These are phyloP conservation scores for Chloris gayana DNA, from an alignment of 176 grass and related monocot species.

Conservation along the genomic window DNA sequence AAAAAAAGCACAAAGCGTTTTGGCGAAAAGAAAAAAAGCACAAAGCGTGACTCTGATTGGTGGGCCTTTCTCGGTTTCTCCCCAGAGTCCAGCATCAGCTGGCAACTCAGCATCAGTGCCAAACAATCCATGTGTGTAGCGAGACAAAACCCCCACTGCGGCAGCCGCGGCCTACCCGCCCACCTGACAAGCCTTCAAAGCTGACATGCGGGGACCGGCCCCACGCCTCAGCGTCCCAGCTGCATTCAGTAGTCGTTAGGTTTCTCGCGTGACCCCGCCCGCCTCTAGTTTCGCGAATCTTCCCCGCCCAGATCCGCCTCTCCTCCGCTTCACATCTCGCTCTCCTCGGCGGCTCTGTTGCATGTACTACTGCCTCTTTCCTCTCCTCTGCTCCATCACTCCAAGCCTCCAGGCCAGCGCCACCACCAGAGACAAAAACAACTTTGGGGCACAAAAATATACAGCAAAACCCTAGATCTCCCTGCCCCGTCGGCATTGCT, in stretches of 20 bases:
- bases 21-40: neutral
- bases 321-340: neutral
- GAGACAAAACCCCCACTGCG: too few relatives aligned
- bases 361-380: neutral
- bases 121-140: too few relatives aligned
- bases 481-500: slow-evolving; percentile 29
- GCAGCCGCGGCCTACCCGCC: too few relatives aligned
- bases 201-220: neutral
- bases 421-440: slow-evolving; percentile 12
- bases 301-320: slow-evolving; percentile 44
- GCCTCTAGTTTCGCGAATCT: slow-evolving; percentile 46
- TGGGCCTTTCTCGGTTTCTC: neutral
- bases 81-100: too few relatives aligned
- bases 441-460: slow-evolving; percentile 19
- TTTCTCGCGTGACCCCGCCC: neutral
- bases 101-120: too few relatives aligned
- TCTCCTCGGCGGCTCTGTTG: neutral
- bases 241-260: neutral
- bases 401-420: neutral
- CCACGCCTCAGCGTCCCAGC: neutral
- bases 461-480: slow-evolving; percentile 85
- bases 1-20: neutral
- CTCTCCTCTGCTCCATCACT: neutral
- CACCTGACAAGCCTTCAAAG: neutral
- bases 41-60: neutral